phyloP scores from a whole-genome alignment of 768 basidiomycete species.

The Hygrophorus russula region DNA sequence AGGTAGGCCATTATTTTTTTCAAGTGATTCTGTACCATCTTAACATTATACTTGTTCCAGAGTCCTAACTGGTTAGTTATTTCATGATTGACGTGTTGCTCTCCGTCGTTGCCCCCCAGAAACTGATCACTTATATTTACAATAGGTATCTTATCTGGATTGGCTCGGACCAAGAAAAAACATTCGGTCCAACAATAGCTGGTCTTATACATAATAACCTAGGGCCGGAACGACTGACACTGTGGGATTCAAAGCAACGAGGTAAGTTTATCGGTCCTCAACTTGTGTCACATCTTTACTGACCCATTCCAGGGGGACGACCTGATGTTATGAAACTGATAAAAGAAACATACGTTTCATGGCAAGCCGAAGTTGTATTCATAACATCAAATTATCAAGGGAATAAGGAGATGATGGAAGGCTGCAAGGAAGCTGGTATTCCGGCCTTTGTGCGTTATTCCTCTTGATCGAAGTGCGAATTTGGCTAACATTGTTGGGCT shows the following conservation, averaged over 20 bases:
- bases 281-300: background rate
- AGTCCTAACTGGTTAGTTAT: constrained; percentile 11
- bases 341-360: constrained; percentile 54
- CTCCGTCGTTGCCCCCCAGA: too few relatives aligned
- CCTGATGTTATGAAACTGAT: constrained; percentile 71
- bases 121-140: constrained; percentile 4
- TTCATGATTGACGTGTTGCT: too few relatives aligned
- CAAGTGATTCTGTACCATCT: background rate
- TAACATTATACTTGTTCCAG: background rate
- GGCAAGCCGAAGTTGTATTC: constrained; percentile 74
- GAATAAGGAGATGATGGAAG: constrained; percentile 71
- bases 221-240: constrained; percentile 58
- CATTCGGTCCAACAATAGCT: constrained; percentile 59
- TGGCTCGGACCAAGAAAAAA: constrained; percentile 74
- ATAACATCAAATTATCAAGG: constrained; percentile 79
- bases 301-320: constrained; percentile 27
- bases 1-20: constrained; percentile 58
- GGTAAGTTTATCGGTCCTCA: constrained; percentile 23
- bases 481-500: background rate
- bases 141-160: constrained; percentile 74
- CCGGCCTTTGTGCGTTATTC: constrained; percentile 24
- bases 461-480: background rate
- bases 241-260: constrained; percentile 70
- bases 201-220: constrained; percentile 62
- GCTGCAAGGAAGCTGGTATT: constrained; percentile 59